Evolutionary conservation across 345 rosid genomes (phyloP).

Genomic region (Camelina hispida): DNA sequence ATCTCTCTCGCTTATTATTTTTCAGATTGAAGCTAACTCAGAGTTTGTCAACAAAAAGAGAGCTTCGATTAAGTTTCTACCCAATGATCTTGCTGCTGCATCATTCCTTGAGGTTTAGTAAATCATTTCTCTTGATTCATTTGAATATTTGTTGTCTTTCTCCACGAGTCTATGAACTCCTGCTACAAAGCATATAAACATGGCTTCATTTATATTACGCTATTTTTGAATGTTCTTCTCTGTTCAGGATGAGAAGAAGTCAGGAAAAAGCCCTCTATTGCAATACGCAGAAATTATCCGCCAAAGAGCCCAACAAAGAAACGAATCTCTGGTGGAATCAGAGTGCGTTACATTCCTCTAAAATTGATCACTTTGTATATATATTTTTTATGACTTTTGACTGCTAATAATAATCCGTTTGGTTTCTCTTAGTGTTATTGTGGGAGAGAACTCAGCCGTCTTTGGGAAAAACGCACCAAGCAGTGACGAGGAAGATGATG

Average conservation of each 20-base stretch:
- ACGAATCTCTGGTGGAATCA: constrained; percentile 75
- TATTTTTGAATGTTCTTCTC: constrained; percentile 7
- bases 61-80: constrained; percentile 57
- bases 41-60: constrained; percentile 70
- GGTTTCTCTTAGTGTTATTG: constrained; percentile 65
- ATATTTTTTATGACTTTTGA: neutral
- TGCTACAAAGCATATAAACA: neutral
- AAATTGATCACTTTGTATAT: neutral
- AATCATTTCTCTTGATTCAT: constrained; percentile 1
- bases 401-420: constrained; percentile 10
- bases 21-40: constrained; percentile 72
- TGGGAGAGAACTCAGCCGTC: constrained; percentile 73
- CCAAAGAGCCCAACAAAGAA: constrained; percentile 73
- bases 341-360: constrained; percentile 53
- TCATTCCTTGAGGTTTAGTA: constrained; percentile 66
- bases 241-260: constrained; percentile 67
- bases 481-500: constrained; percentile 64
- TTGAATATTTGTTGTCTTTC: neutral
- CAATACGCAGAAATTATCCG: constrained; percentile 56
- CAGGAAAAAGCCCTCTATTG: constrained; percentile 71
- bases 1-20: constrained; percentile 2
- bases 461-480: constrained; percentile 57
- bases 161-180: neutral
- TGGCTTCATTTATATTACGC: neutral
- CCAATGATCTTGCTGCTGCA: constrained; percentile 71